These are phyloP conservation scores for Cladochytrium replicatum DNA, from an alignment of 192 early-diverging fungal genomes.

Conservation along the genomic window DNA sequence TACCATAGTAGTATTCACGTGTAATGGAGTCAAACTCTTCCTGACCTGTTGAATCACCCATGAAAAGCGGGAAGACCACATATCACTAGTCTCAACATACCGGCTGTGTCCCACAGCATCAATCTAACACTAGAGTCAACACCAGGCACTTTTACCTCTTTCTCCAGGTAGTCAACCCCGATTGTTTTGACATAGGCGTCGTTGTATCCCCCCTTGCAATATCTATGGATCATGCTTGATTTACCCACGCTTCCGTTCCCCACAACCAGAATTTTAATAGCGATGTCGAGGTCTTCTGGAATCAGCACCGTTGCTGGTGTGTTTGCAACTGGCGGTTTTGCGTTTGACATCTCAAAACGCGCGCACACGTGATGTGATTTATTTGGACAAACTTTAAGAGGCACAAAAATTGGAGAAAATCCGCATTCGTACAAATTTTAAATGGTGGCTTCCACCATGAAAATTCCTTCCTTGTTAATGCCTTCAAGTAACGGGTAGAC, in stretches of 20 bases:
- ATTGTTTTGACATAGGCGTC: conserved; percentile 22
- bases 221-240: conserved; percentile 16
- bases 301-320: too few relatives aligned
- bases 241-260: conserved; percentile 16
- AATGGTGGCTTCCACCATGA: conserved; percentile 29
- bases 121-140: conserved; percentile 6
- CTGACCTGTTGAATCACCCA: too few relatives aligned
- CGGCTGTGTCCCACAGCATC: conserved; percentile 25
- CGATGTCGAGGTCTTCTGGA: background rate
- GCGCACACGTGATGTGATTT: too few relatives aligned
- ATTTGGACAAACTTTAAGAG: too few relatives aligned
- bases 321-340: too few relatives aligned
- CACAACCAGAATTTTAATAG: conserved; percentile 3
- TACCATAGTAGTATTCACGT: conserved; percentile 7
- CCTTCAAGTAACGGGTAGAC: conserved; percentile 22
- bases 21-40: conserved; percentile 14
- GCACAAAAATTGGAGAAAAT: too few relatives aligned
- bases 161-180: conserved; percentile 16
- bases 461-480: conserved; percentile 30
- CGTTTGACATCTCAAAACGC: too few relatives aligned
- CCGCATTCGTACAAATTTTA: too few relatives aligned
- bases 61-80: too few relatives aligned
- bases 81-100: too few relatives aligned
- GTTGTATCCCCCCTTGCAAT: conserved; percentile 9
- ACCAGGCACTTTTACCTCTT: conserved; percentile 9